Conservation (phyloP, 1,139 yeast genomes). For the Protomyces pachydermus region DNA sequence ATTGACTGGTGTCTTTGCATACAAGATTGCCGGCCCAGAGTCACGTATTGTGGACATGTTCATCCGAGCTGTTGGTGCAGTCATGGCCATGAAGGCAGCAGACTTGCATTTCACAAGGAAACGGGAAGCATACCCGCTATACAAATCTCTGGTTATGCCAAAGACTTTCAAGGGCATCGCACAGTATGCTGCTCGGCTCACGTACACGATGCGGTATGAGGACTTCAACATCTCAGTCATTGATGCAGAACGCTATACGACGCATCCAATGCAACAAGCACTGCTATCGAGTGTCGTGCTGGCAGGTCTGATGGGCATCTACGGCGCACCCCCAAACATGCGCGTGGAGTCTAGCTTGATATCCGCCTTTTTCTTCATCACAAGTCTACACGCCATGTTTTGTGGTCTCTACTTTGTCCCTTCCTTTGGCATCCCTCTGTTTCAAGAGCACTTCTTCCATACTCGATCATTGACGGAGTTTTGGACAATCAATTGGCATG, state of each 20-base stretch:
- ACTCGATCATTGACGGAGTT: constrained; percentile 12
- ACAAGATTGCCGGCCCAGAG: constrained; percentile 10
- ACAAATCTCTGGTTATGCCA: not conserved
- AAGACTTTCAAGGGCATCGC: not conserved
- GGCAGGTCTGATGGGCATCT: constrained; percentile 6
- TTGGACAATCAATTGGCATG: constrained; percentile 24
- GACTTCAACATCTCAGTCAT: constrained; percentile 26
- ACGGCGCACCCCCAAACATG: constrained; percentile 20
- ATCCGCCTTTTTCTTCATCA: constrained; percentile 20
- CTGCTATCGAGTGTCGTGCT: constrained; percentile 4
- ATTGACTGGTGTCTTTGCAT: constrained; percentile 4
- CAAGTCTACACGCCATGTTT: constrained; percentile 20
- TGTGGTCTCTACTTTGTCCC: constrained; percentile 19
- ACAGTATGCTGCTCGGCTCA: constrained; percentile 12
- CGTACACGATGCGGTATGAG: constrained; percentile 24
- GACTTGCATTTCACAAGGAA: constrained; percentile 12
- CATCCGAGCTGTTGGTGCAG: constrained; percentile 8
- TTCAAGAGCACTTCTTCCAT: constrained; percentile 15
- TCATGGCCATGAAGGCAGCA: constrained; percentile 11
- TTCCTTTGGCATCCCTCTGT: constrained; percentile 10
- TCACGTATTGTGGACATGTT: constrained; percentile 9
- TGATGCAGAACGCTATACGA: constrained; percentile 13
- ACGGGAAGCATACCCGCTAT: not conserved
- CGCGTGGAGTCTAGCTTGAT: constrained; percentile 8
- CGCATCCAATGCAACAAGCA: constrained; percentile 25